Conservation (phyloP, 768 basidiomycete genomes). For the Pleurotus djamor region DNA sequence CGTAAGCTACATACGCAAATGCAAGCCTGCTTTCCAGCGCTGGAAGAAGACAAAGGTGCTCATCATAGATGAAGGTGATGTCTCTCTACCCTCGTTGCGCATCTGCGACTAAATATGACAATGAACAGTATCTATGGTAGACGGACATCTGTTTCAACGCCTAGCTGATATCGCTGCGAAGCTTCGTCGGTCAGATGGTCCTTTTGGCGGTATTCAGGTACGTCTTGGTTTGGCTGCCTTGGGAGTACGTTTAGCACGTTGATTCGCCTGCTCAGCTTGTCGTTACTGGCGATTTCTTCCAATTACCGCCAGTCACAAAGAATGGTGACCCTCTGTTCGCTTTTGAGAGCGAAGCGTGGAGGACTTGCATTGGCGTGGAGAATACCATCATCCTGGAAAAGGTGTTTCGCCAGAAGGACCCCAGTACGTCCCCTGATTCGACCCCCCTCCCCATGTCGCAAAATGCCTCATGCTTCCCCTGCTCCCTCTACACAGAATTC, state of each 20-base stretch:
- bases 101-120: too few species aligned
- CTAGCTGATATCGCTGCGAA: constrained; percentile 53
- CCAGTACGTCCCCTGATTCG: constrained; percentile 34
- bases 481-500: constrained; percentile 40
- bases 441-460: background rate
- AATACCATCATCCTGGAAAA: constrained; percentile 64
- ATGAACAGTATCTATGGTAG: constrained; percentile 74
- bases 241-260: too few species aligned
- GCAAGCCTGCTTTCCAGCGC: constrained; percentile 61
- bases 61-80: constrained; percentile 54
- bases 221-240: background rate
- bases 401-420: constrained; percentile 77
- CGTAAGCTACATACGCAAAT: constrained; percentile 53
- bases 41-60: constrained; percentile 71
- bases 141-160: constrained; percentile 72
- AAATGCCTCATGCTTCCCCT: background rate
- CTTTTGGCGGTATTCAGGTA: constrained; percentile 81
- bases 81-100: too few species aligned
- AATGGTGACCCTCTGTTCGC: constrained; percentile 56
- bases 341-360: constrained; percentile 71
- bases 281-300: constrained; percentile 84
- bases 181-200: constrained; percentile 45
- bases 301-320: constrained; percentile 74
- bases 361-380: constrained; percentile 41
- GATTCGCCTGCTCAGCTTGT: constrained; percentile 42